Evolutionary conservation across 1,284 basidiomycete genomes (phyloP).

Genomic region (Mixia osmundae): DNA sequence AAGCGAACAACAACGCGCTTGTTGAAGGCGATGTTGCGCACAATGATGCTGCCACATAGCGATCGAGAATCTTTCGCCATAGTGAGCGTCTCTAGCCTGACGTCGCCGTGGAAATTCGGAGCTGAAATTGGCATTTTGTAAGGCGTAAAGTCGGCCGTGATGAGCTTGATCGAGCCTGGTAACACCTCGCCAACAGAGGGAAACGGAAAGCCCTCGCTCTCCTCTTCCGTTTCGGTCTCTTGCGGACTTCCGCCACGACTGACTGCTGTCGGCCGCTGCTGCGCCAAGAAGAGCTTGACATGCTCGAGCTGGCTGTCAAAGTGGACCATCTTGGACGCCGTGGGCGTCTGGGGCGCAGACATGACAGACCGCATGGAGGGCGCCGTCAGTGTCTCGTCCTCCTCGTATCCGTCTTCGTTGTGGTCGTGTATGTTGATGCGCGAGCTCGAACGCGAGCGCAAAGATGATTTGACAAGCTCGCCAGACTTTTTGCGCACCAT

Average conservation of each 20-base stretch:
- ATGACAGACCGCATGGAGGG: conserved; percentile 28
- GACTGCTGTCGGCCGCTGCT: conserved; percentile 81
- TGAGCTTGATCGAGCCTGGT: no score
- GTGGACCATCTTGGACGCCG: conserved; percentile 56
- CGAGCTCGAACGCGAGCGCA: no score
- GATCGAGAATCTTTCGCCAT: conserved; percentile 40
- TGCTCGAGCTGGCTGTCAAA: conserved; percentile 78
- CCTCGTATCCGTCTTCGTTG: conserved; percentile 26
- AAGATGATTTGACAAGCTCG: conserved; percentile 69
- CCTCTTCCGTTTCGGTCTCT: conserved; percentile 42
- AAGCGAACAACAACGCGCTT: conserved; percentile 77
- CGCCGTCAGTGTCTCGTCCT: conserved; percentile 18
- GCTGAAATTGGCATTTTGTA: no score
- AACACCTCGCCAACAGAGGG: conserved; percentile 23
- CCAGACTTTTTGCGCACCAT: conserved; percentile 73
- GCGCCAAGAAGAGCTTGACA: conserved; percentile 75
- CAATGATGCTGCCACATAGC: conserved; percentile 44
- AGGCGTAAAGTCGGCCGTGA: no score
- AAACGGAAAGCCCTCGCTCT: conserved; percentile 18
- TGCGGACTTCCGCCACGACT: conserved; percentile 73
- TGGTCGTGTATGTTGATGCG: no score
- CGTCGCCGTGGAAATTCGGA: conserved; percentile 32
- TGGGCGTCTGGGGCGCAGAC: conserved; percentile 46
- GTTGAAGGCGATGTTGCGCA: conserved; percentile 63
- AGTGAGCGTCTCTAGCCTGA: conserved; percentile 31